These are phyloP conservation scores for Hirsutella rhossiliensis DNA, from an alignment of 2,329 filamentous ascomycete genomes.

Conservation along the genomic window DNA sequence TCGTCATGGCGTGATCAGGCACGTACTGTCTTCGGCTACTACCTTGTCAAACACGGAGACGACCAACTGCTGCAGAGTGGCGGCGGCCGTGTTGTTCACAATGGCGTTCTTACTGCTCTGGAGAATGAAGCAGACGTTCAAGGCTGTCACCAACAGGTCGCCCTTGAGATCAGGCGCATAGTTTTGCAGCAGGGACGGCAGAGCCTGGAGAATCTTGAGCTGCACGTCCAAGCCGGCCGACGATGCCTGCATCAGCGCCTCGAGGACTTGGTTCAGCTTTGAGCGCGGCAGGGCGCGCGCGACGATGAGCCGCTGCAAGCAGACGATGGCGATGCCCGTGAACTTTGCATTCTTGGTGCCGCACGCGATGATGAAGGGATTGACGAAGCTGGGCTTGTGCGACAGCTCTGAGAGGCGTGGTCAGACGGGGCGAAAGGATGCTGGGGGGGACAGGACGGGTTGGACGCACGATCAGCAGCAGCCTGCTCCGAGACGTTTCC, in stretches of 20 bases:
- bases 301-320: slow-evolving; percentile 79
- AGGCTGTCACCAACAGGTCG: slow-evolving; percentile 64
- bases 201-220: slow-evolving; percentile 84
- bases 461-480: slow-evolving; percentile 22
- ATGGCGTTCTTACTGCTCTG: slow-evolving; percentile 88
- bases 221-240: slow-evolving; percentile 78
- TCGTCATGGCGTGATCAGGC: not conserved
- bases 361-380: slow-evolving; percentile 90
- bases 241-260: slow-evolving; percentile 76
- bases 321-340: slow-evolving; percentile 75
- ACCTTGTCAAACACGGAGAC: slow-evolving; percentile 92
- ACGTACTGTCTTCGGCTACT: slow-evolving; percentile 63
- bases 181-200: slow-evolving; percentile 83
- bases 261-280: slow-evolving; percentile 74
- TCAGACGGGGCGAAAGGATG: not conserved
- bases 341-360: slow-evolving; percentile 83
- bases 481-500: slow-evolving; percentile 22
- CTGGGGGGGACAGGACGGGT: not conserved
- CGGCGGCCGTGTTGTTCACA: slow-evolving; percentile 89
- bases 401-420: slow-evolving; percentile 55
- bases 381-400: slow-evolving; percentile 71
- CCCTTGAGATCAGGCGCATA: slow-evolving; percentile 74
- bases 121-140: slow-evolving; percentile 86
- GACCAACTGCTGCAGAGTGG: slow-evolving; percentile 90
- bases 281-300: slow-evolving; percentile 66